Evolutionary conservation across 176 grass and related monocot genomes (phyloP), one percentile per base, ranked within the genome.

Genomic region (Aegilops longissima): DNA sequence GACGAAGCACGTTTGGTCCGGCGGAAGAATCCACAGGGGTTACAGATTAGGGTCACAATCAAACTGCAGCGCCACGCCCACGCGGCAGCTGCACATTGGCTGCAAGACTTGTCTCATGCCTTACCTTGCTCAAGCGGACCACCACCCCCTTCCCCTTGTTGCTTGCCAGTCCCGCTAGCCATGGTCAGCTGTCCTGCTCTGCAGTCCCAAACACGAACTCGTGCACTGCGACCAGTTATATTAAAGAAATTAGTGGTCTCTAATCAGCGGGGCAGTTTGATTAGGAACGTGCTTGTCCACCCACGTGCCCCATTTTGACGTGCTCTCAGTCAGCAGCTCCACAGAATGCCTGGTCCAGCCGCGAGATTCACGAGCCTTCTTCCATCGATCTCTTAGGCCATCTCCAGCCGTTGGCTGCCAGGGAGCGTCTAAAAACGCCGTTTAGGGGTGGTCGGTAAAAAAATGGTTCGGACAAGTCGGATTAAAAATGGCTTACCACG

Each of bases 341-440:
- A 45, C 51, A 30, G 3, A 24, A 59, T 20, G 51, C 16, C 21
- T 18, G 51, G 5, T 29, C 35, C 17, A 24, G 38, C 74, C 74
- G 68, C 75, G 81, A 76, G 75, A 44, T 80, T 84, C 58, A 29
- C 67, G 82, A 79, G 14, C 30, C 66, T 64, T 84, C 35, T 64
- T 84, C 52, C 17, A 3, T 58, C 5, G 4, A 72, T 40, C 81
- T 21, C 36, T 31, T 27, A 27, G 27, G 1, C 27, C 25, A 25
- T 25, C 25, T 25, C 25, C 25, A 25, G 25, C 25, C 25, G 25
- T 25, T 25, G 25, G 25, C 25, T 25, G 25, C 25, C 25, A 25
- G 25, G 25, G 25, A 25, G 25, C 25, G 25, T 25, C 25, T 25
- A 25, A 25, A 25, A 25, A 25, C 25, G 25, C 25, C 25, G 25